These are phyloP conservation scores for Parietaria judaica DNA, from an alignment of 306 rosid species.

Conservation along the genomic window DNA sequence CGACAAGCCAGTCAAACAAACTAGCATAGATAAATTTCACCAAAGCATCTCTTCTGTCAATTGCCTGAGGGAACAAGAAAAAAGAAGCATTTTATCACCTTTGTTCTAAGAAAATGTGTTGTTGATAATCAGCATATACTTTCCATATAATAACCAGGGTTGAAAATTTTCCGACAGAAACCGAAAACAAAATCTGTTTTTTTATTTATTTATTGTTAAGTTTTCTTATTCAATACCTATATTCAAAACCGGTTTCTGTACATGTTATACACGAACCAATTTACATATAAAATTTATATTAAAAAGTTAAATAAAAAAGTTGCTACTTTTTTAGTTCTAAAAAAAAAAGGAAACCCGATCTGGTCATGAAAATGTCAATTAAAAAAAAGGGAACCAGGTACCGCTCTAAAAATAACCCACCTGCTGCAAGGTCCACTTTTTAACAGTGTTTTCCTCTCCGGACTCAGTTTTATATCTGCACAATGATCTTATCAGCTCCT, in stretches of 20 bases:
- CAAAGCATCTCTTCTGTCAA: slow-evolving; percentile 71
- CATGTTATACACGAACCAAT: too few species aligned
- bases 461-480: slow-evolving; percentile 47
- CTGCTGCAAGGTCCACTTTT: slow-evolving; percentile 66
- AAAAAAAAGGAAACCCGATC: too few species aligned
- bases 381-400: too few species aligned
- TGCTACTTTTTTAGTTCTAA: too few species aligned
- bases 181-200: too few species aligned
- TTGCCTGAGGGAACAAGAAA: slow-evolving; percentile 46
- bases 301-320: too few species aligned
- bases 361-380: too few species aligned
- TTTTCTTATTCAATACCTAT: too few species aligned
- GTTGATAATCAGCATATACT: slow-evolving; percentile 12
- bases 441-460: slow-evolving; percentile 48
- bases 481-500: slow-evolving; percentile 55
- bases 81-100: slow-evolving; percentile 6
- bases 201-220: too few species aligned
- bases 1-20: slow-evolving; percentile 91
- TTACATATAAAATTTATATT: too few species aligned
- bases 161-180: too few species aligned
- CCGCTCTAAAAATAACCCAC: slow-evolving; percentile 22
- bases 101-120: slow-evolving; percentile 13
- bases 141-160: not conserved
- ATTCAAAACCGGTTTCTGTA: too few species aligned
- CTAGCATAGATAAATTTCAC: slow-evolving; percentile 77